phyloP scores from a whole-genome alignment of 345 rosid genomes.

The Lumnitzera racemosa region DNA sequence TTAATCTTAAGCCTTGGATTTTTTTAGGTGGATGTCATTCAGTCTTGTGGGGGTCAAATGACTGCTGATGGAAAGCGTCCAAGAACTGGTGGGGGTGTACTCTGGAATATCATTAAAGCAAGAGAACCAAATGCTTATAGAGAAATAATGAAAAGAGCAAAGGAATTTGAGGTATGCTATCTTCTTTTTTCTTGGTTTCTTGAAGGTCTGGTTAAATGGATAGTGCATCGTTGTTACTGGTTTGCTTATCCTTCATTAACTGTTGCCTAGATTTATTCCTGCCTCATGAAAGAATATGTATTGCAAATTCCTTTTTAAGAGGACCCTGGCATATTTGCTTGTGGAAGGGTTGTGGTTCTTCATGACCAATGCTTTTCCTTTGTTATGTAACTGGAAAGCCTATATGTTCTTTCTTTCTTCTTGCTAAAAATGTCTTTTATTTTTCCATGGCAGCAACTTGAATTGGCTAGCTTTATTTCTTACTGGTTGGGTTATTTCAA shows the following conservation, averaged over 20 bases:
- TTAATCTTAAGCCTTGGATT: conserved; percentile 8
- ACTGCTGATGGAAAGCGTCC: conserved; percentile 78
- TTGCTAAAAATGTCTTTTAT: too few species aligned
- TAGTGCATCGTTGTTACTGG: background rate
- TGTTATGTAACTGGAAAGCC: too few species aligned
- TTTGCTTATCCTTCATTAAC: background rate
- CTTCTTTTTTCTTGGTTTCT: conserved; percentile 1
- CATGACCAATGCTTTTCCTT: too few species aligned
- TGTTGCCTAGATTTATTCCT: background rate
- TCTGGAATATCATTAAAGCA: conserved; percentile 81
- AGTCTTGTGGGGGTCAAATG: conserved; percentile 90
- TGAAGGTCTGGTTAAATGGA: background rate
- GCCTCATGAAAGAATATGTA: too few species aligned
- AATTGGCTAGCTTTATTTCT: too few species aligned
- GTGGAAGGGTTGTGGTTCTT: too few species aligned
- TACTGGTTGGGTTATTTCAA: too few species aligned
- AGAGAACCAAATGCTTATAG: conserved; percentile 62
- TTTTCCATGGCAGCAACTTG: too few species aligned
- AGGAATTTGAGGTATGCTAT: conserved; percentile 75
- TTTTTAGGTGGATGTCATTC: conserved; percentile 71
- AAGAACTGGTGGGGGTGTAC: conserved; percentile 79
- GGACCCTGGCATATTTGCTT: too few species aligned
- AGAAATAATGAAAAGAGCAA: conserved; percentile 81
- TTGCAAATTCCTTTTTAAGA: too few species aligned
- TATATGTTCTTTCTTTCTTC: too few species aligned